A percentile compares a stretch with the other conserved stretches of the same genome.
Evolutionary conservation across 495 filamentous ascomycete species (phyloP).

Genomic region (Penicillium mononematosum): DNA sequence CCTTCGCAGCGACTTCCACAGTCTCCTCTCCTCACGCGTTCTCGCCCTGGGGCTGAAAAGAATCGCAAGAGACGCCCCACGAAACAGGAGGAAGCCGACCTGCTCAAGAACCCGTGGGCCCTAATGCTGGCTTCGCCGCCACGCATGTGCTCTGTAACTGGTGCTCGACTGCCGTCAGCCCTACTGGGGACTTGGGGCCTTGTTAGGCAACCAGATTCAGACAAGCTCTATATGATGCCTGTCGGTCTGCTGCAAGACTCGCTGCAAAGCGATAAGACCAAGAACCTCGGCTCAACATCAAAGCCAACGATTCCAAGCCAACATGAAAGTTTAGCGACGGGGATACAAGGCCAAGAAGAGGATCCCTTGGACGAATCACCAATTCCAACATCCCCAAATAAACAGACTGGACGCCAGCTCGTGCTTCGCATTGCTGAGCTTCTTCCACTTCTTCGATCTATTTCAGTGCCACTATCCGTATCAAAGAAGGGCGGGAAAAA

Average conservation of each 20-base stretch:
- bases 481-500: slow-evolving; percentile 14
- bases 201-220: slow-evolving; percentile 54
- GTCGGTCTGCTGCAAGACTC: slow-evolving; percentile 41
- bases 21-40: slow-evolving; percentile 36
- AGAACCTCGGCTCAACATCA: background rate
- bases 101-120: slow-evolving; percentile 47
- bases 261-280: slow-evolving; percentile 2
- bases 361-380: background rate
- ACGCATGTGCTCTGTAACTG: slow-evolving; percentile 61
- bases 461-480: slow-evolving; percentile 16
- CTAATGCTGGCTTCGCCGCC: slow-evolving; percentile 61
- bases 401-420: slow-evolving; percentile 17
- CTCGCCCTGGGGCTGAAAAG: slow-evolving; percentile 16
- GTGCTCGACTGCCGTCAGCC: slow-evolving; percentile 53
- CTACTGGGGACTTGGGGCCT: slow-evolving; percentile 65
- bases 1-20: slow-evolving; percentile 44
- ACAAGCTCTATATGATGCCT: slow-evolving; percentile 60
- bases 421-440: slow-evolving; percentile 33
- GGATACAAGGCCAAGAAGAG: background rate
- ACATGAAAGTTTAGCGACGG: no score
- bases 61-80: slow-evolving; percentile 30
- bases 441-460: slow-evolving; percentile 24
- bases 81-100: slow-evolving; percentile 44
- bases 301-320: background rate
- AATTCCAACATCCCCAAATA: slow-evolving; percentile 1